Percentiles rank a stretch among this genome's conserved stretches.
Evolutionary conservation across 306 rosid species (phyloP).

Genomic region (Vigna angularis): DNA sequence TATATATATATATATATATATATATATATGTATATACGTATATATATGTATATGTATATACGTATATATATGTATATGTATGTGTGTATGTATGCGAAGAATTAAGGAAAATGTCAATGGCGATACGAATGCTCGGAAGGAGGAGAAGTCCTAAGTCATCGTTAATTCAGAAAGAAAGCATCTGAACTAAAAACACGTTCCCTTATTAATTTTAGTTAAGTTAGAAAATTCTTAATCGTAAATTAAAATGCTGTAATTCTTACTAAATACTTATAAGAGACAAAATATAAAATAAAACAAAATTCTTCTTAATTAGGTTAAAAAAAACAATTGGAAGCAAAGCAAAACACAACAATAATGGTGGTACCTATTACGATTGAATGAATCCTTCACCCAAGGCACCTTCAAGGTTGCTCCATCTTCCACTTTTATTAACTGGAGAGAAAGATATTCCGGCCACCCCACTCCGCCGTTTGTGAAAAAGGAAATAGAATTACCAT

Average conservation of each 20-base stretch:
- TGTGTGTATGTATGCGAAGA: background rate
- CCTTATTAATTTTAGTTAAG: background rate
- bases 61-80: accelerated
- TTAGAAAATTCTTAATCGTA: background rate
- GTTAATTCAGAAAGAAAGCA: background rate
- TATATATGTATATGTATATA: no score
- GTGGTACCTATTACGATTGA: background rate
- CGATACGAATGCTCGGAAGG: background rate
- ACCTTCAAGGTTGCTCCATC: background rate
- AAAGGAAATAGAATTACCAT: background rate
- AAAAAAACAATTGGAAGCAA: no score
- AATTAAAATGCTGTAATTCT: background rate
- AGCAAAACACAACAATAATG: background rate
- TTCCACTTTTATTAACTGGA: background rate
- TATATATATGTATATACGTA: no score
- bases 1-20: no score
- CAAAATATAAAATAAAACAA: no score
- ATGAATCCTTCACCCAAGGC: background rate
- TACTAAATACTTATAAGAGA: background rate
- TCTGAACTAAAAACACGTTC: background rate
- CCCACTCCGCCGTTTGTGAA: background rate
- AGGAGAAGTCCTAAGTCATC: background rate
- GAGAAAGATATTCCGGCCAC: background rate
- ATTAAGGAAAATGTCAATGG: background rate
- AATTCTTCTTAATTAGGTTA: no score